These are phyloP conservation scores for Saccharomyces hybrid DNA, from an alignment of 1,139 yeast species.

Conservation along the genomic window DNA sequence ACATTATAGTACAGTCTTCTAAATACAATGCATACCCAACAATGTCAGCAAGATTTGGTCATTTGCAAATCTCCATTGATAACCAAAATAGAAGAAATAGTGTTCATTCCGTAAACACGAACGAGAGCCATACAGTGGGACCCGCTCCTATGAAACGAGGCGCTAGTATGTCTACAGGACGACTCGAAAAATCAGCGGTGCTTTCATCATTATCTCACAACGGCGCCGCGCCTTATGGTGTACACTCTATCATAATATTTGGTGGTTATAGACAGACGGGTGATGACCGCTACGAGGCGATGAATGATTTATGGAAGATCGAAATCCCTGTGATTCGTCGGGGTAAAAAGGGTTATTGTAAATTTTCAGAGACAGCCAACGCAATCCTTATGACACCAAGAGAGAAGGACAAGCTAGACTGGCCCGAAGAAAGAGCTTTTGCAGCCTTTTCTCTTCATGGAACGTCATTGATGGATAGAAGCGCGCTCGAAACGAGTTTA, in stretches of 20 bases:
- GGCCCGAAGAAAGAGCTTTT: conserved; percentile 34
- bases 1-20: conserved; percentile 36
- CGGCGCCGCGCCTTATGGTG: neutral
- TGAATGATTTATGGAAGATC: conserved; percentile 43
- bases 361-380: conserved; percentile 31
- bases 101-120: neutral
- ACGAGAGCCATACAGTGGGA: neutral
- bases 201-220: neutral
- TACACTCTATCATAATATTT: conserved; percentile 33
- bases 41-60: conserved; percentile 42
- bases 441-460: conserved; percentile 23
- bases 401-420: conserved; percentile 7
- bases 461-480: conserved; percentile 1
- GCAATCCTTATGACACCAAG: conserved; percentile 28
- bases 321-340: conserved; percentile 35
- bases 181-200: neutral
- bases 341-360: conserved; percentile 30
- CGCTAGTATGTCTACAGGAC: neutral
- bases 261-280: conserved; percentile 37
- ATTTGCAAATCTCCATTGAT: conserved; percentile 30
- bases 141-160: neutral
- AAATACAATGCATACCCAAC: conserved; percentile 31
- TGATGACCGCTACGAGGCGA: conserved; percentile 33
- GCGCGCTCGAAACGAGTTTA: conserved; percentile 3
- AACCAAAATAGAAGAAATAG: neutral